Conservation (phyloP, 345 rosid species). For the Syzygium oleosum region DNA sequence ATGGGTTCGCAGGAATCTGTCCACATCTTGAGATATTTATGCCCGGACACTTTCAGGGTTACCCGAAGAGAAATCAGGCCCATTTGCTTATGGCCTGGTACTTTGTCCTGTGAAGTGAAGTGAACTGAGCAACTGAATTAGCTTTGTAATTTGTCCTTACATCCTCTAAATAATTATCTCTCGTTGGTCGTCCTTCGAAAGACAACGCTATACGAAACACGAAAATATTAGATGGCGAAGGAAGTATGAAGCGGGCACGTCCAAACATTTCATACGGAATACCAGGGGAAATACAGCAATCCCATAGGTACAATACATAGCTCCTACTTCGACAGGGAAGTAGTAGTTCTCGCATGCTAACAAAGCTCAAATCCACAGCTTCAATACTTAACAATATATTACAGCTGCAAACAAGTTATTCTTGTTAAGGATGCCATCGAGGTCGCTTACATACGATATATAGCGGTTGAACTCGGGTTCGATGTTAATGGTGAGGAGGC, state of each 20-base stretch:
- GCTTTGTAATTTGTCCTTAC: neutral
- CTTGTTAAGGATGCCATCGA: neutral
- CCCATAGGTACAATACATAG: neutral
- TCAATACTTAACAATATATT: neutral
- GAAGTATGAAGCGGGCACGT: neutral
- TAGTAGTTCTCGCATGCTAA: neutral
- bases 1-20: neutral
- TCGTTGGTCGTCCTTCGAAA: neutral
- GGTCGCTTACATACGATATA: neutral
- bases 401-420: neutral
- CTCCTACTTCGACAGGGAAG: neutral
- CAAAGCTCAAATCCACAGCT: neutral
- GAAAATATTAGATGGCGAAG: neutral
- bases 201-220: neutral
- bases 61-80: neutral
- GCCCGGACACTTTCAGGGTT: neutral
- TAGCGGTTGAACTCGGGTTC: neutral
- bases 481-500: constrained; percentile 17
- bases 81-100: neutral
- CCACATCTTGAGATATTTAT: neutral
- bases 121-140: neutral
- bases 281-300: neutral
- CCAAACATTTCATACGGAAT: neutral
- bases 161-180: neutral
- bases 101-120: neutral